phyloP scores from a whole-genome alignment of 768 basidiomycete species.

The Heimioporus sp. region DNA sequence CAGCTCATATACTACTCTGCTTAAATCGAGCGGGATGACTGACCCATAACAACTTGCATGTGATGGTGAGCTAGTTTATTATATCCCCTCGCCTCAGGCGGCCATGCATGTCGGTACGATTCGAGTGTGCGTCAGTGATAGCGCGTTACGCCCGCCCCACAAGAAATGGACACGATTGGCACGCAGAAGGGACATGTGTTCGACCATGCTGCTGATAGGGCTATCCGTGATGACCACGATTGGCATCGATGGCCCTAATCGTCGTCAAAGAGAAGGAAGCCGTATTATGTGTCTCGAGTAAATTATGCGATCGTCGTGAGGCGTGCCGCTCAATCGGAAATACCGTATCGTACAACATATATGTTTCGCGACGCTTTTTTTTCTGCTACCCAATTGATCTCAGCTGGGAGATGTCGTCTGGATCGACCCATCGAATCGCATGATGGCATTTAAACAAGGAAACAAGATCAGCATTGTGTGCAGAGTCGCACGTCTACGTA shows the following conservation, averaged over 20 bases:
- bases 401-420: no score
- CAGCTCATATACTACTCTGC: no score
- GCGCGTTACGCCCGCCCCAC: no score
- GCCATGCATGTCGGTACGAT: no score
- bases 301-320: slow-evolving; percentile 12
- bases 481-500: slow-evolving; percentile 16
- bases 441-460: background rate
- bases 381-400: background rate
- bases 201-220: slow-evolving; percentile 17
- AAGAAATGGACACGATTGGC: background rate
- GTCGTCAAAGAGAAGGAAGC: slow-evolving; percentile 1
- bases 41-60: no score
- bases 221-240: slow-evolving; percentile 21
- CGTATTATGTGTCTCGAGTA: slow-evolving; percentile 8
- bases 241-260: slow-evolving; percentile 24
- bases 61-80: no score
- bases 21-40: no score
- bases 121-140: no score
- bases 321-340: background rate
- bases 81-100: no score
- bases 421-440: no score
- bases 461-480: background rate
- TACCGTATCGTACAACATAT: background rate
- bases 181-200: slow-evolving; percentile 12
- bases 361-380: background rate